These are phyloP conservation scores for Jackrogersella multiformis DNA, from an alignment of 495 filamentous ascomycete genomes.

Conservation along the genomic window DNA sequence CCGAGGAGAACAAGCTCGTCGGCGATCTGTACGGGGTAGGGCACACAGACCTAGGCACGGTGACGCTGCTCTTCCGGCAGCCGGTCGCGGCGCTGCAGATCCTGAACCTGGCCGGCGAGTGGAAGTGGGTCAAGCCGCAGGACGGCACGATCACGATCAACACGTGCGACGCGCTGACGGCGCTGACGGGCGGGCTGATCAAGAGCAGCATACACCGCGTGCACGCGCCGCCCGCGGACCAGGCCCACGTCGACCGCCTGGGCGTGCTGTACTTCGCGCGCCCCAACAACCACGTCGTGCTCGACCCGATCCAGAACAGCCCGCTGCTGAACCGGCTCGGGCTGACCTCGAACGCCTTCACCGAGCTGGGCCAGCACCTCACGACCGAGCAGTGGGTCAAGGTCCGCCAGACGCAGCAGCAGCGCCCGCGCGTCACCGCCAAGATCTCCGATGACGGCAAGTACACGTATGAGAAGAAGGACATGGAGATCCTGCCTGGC, in stretches of 20 bases:
- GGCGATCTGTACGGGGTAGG: conserved; percentile 51
- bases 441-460: conserved; percentile 51
- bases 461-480: conserved; percentile 50
- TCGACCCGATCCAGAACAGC: conserved; percentile 57
- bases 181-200: conserved; percentile 58
- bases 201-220: conserved; percentile 64
- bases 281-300: conserved; percentile 53
- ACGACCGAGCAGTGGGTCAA: conserved; percentile 52
- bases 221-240: conserved; percentile 59
- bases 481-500: conserved; percentile 60
- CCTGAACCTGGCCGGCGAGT: conserved; percentile 53
- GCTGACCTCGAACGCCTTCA: conserved; percentile 46
- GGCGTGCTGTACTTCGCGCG: conserved; percentile 61
- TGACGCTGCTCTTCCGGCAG: conserved; percentile 65
- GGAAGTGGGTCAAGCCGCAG: conserved; percentile 61
- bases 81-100: conserved; percentile 63
- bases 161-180: conserved; percentile 59
- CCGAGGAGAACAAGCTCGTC: conserved; percentile 56
- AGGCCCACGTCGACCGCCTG: conserved; percentile 61
- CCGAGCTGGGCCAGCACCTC: conserved; percentile 45
- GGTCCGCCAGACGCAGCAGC: conserved; percentile 51
- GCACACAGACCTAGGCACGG: conserved; percentile 65
- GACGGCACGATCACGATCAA: conserved; percentile 64
- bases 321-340: conserved; percentile 55
- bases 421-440: conserved; percentile 53